Percentiles rank a stretch among this genome's conserved stretches.
These are phyloP conservation scores for Suaeda aralocaspica DNA, from an alignment of 148 eudicot species.

Conservation along the genomic window DNA sequence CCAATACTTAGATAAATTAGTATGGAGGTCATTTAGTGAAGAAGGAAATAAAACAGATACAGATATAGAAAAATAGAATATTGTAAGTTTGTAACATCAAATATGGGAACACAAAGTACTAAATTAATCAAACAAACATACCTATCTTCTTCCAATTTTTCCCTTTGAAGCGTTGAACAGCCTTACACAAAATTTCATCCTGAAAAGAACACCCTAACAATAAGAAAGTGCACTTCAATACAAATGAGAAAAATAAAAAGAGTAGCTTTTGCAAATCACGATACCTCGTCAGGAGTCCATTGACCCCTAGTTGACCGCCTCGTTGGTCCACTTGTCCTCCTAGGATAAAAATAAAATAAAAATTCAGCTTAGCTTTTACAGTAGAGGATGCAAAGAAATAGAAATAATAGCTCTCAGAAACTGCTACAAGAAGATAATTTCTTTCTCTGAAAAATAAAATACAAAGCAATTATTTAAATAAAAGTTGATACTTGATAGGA, in stretches of 20 bases:
- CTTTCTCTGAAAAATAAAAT: too few species aligned
- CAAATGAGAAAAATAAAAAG: neutral
- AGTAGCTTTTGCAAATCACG: too few species aligned
- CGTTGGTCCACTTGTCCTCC: constrained; percentile 97
- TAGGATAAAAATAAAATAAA: constrained; percentile 32
- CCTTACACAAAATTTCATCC: constrained; percentile 80
- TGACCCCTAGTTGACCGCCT: constrained; percentile 97
- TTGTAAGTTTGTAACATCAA: neutral
- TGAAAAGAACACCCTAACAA: constrained; percentile 21
- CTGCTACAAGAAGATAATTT: too few species aligned
- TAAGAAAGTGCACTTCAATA: neutral
- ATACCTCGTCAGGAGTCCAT: constrained; percentile 94
- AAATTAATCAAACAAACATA: constrained; percentile 13
- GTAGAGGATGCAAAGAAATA: neutral
- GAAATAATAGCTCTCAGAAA: too few species aligned
- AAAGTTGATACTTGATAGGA: too few species aligned
- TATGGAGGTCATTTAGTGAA: neutral
- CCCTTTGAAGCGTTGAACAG: constrained; percentile 77
- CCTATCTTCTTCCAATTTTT: constrained; percentile 98
- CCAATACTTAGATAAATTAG: neutral
- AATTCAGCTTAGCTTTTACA: neutral
- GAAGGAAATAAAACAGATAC: too few species aligned
- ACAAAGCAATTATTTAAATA: too few species aligned
- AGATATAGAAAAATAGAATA: too few species aligned
- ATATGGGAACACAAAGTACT: neutral